Base-by-base conservation (phyloP, 805 yeast genomes). In the Pichia membranifaciens region DNA sequence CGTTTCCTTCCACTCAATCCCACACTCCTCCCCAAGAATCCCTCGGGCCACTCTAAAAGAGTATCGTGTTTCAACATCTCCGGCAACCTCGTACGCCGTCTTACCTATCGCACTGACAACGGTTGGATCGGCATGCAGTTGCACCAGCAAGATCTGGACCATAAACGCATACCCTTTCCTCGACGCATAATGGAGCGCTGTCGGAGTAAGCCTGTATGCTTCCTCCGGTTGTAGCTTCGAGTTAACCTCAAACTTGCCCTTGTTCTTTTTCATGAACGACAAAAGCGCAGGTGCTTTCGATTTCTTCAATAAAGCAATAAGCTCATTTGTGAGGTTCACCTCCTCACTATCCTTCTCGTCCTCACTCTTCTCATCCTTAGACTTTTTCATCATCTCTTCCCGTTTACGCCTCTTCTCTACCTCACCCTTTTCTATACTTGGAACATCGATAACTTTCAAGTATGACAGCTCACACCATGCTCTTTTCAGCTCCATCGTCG, bases 401-500 rank as follows among this genome's bases (percentile, higher is more conserved):
- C 64, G 69, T 36, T 61, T 65, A 29, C 53, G 52, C 40, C 49
- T 55, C 45, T 52, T 59, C 47, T 56, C 67, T 38, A 63, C 57
- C 32, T 52, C 51, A 18, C 53, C 53, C 20, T 50, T 58, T 40
- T 72, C 68, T 3, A 71, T 65, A 53, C 72, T 68, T 1, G 95
- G 91, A n/a, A 73, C 64, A 9, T 77, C 76, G 6, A 75, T 64
- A 1, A 78, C 60, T 35, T 71, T 67, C 54, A 87, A 65, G 54
- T 82, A 79, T 0, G 89, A 71, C 48, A 93, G 69, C 54, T 83
- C 82, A 23, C 77, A 72, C 98, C 98, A 93, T 0, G 95, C 88
- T 41, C 80, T 75, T 58, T 82, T 86, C 55, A 93, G 68, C 61
- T 90, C 98, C 2, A 78, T 67, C 0, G 84, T 73, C 0, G 96